These are phyloP conservation scores for Camellia japonica DNA, from an alignment of 148 eudicot genomes.

Conservation along the genomic window DNA sequence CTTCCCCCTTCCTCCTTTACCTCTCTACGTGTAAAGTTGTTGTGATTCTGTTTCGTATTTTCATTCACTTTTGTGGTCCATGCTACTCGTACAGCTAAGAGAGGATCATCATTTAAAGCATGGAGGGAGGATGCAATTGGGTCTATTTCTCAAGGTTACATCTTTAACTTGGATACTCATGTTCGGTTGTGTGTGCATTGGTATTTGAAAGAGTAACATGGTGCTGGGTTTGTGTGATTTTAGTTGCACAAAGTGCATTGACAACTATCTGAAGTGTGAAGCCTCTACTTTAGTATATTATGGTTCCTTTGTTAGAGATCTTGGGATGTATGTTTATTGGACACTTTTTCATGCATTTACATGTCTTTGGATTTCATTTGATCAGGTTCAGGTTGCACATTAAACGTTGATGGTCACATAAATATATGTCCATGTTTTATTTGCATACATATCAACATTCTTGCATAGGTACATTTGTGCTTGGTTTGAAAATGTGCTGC, in stretches of 20 bases:
- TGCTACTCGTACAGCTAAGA: slow-evolving; percentile 55
- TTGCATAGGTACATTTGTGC: background rate
- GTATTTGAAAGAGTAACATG: background rate
- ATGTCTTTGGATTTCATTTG: slow-evolving; percentile 6
- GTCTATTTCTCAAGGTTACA: slow-evolving; percentile 90
- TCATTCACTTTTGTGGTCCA: slow-evolving; percentile 9
- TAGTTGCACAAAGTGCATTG: background rate
- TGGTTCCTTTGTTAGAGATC: slow-evolving; percentile 1
- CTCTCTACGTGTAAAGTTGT: background rate
- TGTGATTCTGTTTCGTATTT: background rate
- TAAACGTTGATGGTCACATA: background rate
- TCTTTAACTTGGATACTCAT: slow-evolving; percentile 5
- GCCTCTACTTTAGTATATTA: background rate
- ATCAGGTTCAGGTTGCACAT: background rate
- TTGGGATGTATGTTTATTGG: background rate
- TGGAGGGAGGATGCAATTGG: slow-evolving; percentile 97
- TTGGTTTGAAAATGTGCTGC: background rate
- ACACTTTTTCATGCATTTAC: background rate
- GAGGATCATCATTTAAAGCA: slow-evolving; percentile 97
- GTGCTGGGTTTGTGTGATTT: background rate
- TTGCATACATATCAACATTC: no score
- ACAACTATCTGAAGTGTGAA: background rate
- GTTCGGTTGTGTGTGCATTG: background rate
- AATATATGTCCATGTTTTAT: background rate
- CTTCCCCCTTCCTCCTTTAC: background rate